These are phyloP conservation scores for Chaetomiaceae sp. DNA, from an alignment of 2,329 filamentous ascomycete species.

Conservation along the genomic window DNA sequence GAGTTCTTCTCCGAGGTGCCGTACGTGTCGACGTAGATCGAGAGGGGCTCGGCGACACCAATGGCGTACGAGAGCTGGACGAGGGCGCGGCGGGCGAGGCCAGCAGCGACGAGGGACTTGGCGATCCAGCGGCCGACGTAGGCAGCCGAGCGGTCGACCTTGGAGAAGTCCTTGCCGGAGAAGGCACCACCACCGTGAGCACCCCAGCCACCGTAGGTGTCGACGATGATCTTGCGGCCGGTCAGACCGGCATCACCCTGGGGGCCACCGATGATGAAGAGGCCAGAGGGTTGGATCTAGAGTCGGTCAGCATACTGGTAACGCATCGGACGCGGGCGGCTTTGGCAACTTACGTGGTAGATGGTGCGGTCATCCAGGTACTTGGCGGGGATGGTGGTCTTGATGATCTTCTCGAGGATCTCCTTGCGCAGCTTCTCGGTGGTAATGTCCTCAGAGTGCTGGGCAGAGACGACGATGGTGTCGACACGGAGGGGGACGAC, in stretches of 20 bases:
- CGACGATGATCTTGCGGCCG: slow-evolving; percentile 98
- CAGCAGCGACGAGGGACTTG: slow-evolving; percentile 90
- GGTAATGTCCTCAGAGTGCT: slow-evolving; percentile 83
- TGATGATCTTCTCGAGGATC: slow-evolving; percentile 96
- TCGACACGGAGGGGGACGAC: slow-evolving; percentile 90
- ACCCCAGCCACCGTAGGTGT: slow-evolving; percentile 99
- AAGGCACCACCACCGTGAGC: slow-evolving; percentile 99
- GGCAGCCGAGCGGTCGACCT: slow-evolving; percentile 97
- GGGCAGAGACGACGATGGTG: slow-evolving; percentile 94
- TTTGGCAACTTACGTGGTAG: slow-evolving; percentile 71
- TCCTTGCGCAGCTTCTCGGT: slow-evolving; percentile 91
- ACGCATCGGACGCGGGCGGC: background rate
- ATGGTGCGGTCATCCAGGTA: slow-evolving; percentile 90
- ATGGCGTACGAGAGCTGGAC: slow-evolving; percentile 99
- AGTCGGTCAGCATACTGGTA: slow-evolving; percentile 31
- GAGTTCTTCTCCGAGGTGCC: slow-evolving; percentile 87
- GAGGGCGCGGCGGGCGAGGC: slow-evolving; percentile 84
- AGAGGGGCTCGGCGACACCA: slow-evolving; percentile 95
- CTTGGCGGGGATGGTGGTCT: slow-evolving; percentile 86
- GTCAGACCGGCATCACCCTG: slow-evolving; percentile 99
- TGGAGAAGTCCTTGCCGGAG: slow-evolving; percentile 99
- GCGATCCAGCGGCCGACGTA: slow-evolving; percentile 98
- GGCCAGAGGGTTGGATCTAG: slow-evolving; percentile 89
- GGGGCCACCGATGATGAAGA: slow-evolving; percentile 98
- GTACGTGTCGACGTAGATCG: slow-evolving; percentile 96